Conservation (phyloP, 345 rosid genomes). For the Erucastrum elatum region DNA sequence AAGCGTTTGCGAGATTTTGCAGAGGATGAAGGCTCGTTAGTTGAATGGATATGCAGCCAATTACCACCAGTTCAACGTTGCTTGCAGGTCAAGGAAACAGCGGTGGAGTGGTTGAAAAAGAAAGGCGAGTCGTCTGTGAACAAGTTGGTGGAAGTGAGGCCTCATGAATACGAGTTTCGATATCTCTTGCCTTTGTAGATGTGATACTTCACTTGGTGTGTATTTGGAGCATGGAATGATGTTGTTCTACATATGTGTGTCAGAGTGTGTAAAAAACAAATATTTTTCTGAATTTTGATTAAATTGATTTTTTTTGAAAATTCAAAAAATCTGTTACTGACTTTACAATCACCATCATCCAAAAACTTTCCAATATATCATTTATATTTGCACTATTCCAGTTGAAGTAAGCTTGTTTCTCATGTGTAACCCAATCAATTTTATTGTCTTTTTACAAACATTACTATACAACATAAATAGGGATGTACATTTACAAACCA, state of each 20-base stretch:
- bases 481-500: neutral
- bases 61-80: constrained; percentile 41
- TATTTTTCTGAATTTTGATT: neutral
- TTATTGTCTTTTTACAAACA: too few relatives aligned
- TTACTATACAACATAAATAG: neutral
- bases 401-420: too few relatives aligned
- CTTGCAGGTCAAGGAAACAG: constrained; percentile 38
- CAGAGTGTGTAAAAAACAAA: neutral
- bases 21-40: constrained; percentile 33
- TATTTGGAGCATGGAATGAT: neutral
- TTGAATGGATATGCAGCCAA: constrained; percentile 41
- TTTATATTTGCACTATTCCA: too few relatives aligned
- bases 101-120: constrained; percentile 32
- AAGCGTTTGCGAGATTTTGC: constrained; percentile 32
- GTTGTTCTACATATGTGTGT: neutral
- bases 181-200: constrained; percentile 31
- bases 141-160: constrained; percentile 34
- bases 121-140: constrained; percentile 18
- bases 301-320: neutral
- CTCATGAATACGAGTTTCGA: constrained; percentile 41
- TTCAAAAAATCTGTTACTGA: too few relatives aligned
- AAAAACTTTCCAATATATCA: too few relatives aligned
- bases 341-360: neutral
- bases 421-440: too few relatives aligned
- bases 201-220: neutral